Percentiles rank a stretch among this genome's conserved stretches.
Evolutionary conservation across 768 basidiomycete genomes (phyloP).

Genomic region (Naganishia vaughanmartiniae): DNA sequence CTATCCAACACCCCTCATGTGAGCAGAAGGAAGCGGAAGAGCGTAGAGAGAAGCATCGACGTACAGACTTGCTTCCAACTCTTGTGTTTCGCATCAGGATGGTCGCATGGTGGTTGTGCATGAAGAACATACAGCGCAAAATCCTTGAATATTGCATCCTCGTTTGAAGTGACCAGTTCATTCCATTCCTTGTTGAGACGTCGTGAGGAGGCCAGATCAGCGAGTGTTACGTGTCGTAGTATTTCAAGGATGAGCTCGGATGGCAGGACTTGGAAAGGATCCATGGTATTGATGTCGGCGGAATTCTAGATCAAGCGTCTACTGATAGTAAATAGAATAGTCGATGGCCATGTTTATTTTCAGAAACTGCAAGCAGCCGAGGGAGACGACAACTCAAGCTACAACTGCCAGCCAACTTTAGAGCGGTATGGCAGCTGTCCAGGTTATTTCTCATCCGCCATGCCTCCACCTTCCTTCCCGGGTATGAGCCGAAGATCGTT

Average conservation of each 20-base stretch:
- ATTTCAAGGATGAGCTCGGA: conserved; percentile 18
- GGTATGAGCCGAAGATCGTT: background rate
- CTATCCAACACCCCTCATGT: background rate
- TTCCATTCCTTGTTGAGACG: background rate
- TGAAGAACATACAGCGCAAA: background rate
- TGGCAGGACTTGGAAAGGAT: conserved; percentile 4
- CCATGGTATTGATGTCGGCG: background rate
- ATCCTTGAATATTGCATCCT: background rate
- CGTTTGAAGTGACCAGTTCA: background rate
- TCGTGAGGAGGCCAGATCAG: background rate
- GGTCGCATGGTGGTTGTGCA: background rate
- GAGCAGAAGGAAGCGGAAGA: background rate
- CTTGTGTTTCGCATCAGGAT: background rate
- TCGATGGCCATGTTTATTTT: too few relatives aligned
- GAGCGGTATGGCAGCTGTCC: too few relatives aligned
- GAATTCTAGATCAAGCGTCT: background rate
- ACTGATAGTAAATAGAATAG: too few relatives aligned
- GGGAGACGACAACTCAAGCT: too few relatives aligned
- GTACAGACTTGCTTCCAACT: background rate
- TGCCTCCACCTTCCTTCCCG: background rate
- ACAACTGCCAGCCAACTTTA: too few relatives aligned
- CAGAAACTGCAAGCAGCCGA: too few relatives aligned
- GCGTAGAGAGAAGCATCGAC: background rate
- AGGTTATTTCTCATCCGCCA: conserved; percentile 6
- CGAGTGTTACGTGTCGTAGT: background rate